Evolutionary conservation across 306 rosid species (phyloP).

Genomic region (Fagus sylvatica): DNA sequence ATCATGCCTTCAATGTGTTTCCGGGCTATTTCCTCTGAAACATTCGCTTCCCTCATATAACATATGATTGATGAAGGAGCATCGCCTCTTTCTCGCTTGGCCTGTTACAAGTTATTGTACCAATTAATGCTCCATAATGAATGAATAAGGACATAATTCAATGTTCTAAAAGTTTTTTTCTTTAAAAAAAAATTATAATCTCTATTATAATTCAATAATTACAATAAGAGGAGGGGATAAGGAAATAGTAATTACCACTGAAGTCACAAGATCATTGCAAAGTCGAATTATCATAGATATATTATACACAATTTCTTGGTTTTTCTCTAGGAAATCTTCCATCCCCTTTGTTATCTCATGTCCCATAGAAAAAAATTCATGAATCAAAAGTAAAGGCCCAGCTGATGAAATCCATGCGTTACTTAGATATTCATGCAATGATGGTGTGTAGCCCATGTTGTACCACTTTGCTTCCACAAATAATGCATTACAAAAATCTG

Average conservation of each 20-base stretch:
- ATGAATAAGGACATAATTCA: too few species aligned
- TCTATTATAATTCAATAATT: too few species aligned
- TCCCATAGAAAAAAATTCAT: constrained; percentile 32
- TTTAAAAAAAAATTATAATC: too few species aligned
- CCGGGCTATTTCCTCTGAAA: constrained; percentile 48
- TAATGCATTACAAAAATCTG: too few species aligned
- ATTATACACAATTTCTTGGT: constrained; percentile 31
- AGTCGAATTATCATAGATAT: constrained; percentile 39
- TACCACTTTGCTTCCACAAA: too few species aligned
- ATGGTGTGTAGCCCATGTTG: constrained; percentile 37
- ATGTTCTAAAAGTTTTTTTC: too few species aligned
- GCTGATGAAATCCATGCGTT: constrained; percentile 65
- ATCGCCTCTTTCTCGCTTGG: constrained; percentile 62
- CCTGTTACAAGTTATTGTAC: constrained; percentile 20
- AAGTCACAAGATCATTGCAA: constrained; percentile 42
- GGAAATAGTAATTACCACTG: constrained; percentile 12
- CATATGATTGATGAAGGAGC: constrained; percentile 53
- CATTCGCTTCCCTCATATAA: constrained; percentile 45
- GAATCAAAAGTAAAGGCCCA: constrained; percentile 47
- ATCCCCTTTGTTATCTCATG: constrained; percentile 14
- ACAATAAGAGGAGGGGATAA: too few species aligned
- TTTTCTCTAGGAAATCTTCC: constrained; percentile 21
- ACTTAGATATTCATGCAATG: constrained; percentile 49
- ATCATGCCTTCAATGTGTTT: constrained; percentile 33
- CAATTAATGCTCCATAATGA: too few species aligned